phyloP scores from a whole-genome alignment of 2,329 filamentous ascomycete genomes.

The Diaporthe vexans region DNA sequence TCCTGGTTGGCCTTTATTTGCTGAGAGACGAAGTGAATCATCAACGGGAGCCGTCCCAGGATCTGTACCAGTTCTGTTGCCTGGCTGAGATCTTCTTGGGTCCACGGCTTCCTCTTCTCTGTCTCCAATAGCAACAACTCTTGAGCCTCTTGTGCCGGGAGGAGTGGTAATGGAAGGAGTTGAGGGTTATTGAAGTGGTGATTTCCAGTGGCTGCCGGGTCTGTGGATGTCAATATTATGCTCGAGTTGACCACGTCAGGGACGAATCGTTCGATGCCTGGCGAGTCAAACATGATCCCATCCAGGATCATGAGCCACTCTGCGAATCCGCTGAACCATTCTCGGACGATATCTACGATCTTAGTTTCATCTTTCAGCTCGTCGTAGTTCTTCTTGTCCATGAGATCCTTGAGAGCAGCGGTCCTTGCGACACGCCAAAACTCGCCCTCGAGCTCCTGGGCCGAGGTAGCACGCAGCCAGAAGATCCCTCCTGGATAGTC shows the following conservation, averaged over 20 bases:
- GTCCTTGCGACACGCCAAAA: conserved; percentile 77
- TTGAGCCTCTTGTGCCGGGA: conserved; percentile 70
- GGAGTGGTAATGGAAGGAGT: conserved; percentile 67
- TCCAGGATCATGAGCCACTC: conserved; percentile 79
- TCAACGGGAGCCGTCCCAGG: conserved; percentile 75
- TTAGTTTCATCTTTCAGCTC: conserved; percentile 56
- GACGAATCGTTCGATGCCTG: conserved; percentile 70
- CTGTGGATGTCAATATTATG: conserved; percentile 78
- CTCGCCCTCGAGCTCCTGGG: conserved; percentile 70
- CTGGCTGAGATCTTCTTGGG: conserved; percentile 66
- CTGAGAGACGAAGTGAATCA: conserved; percentile 76
- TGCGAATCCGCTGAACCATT: conserved; percentile 73
- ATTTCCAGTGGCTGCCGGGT: conserved; percentile 67
- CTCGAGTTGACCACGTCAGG: conserved; percentile 73
- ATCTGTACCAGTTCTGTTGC: conserved; percentile 74
- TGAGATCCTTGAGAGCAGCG: conserved; percentile 62
- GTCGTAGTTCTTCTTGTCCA: conserved; percentile 55
- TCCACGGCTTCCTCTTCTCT: conserved; percentile 68
- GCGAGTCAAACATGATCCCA: conserved; percentile 72
- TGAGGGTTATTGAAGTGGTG: conserved; percentile 71
- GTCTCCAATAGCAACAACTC: conserved; percentile 74
- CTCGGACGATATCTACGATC: conserved; percentile 69
- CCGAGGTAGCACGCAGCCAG: conserved; percentile 76
- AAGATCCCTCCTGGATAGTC: conserved; percentile 77
- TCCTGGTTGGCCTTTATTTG: conserved; percentile 73